phyloP scores from a whole-genome alignment of 176 grass and related monocot genomes.

The Carex myosuroides region DNA sequence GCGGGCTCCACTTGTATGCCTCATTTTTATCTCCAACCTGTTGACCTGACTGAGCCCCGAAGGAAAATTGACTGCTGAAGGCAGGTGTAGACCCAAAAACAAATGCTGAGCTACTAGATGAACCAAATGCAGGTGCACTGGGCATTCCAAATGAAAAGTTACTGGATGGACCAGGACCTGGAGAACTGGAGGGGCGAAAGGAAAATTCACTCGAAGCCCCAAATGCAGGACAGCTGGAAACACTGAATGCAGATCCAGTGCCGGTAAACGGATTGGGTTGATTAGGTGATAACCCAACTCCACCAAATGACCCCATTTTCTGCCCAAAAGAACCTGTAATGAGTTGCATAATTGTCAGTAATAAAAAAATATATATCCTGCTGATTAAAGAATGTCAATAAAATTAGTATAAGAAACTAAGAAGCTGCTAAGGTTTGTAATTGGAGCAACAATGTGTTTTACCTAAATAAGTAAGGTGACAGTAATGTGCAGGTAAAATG shows the following conservation, averaged over 20 bases:
- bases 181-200: constrained; percentile 13
- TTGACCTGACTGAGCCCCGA: not conserved
- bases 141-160: constrained; percentile 1
- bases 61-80: not conserved
- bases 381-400: not conserved
- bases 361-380: not conserved
- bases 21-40: constrained; percentile 6
- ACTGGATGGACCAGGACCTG: not conserved
- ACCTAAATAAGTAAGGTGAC: not conserved
- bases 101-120: constrained; percentile 5
- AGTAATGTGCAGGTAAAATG: not conserved
- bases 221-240: not conserved
- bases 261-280: not conserved
- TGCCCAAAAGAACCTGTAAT: constrained; percentile 14
- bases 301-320: constrained; percentile 10
- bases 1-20: not conserved
- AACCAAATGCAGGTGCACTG: constrained; percentile 3
- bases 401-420: not conserved
- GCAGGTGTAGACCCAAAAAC: constrained; percentile 1
- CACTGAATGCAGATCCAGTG: not conserved
- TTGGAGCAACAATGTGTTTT: not conserved
- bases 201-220: not conserved
- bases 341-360: not conserved
- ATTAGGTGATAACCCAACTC: constrained; percentile 2
- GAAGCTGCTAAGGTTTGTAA: not conserved